A percentile compares a stretch with the other conserved stretches of the same genome.
Evolutionary conservation across 2,329 filamentous ascomycete genomes (phyloP).

Genomic region (Tolypocladium nubicola): DNA sequence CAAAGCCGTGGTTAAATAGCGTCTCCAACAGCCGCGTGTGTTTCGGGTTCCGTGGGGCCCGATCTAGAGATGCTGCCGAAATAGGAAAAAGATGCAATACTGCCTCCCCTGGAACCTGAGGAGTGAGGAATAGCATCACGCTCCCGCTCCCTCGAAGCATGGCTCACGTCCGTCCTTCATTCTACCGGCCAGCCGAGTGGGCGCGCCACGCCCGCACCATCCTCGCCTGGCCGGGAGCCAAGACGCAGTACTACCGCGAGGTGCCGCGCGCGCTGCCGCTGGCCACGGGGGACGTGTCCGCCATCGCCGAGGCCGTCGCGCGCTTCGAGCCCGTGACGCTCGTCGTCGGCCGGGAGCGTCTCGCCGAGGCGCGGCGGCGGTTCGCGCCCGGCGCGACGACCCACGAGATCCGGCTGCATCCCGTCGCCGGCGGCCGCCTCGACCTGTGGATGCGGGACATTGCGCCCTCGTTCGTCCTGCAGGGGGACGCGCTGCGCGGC

Average conservation of each 20-base stretch:
- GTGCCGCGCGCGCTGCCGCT: neutral
- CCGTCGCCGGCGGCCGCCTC: constrained; percentile 3
- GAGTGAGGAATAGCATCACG: too few species aligned
- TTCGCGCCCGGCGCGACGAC: constrained; percentile 2
- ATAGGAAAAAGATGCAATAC: neutral
- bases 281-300: constrained; percentile 12
- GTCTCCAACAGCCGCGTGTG: neutral
- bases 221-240: constrained; percentile 5
- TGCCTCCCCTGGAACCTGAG: neutral
- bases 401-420: constrained; percentile 2
- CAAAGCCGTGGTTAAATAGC: neutral
- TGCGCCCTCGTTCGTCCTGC: constrained; percentile 13
- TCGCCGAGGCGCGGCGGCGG: constrained; percentile 4
- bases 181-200: constrained; percentile 7
- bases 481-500: constrained; percentile 3
- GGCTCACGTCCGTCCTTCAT: neutral
- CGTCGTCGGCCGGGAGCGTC: constrained; percentile 5
- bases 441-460: constrained; percentile 19
- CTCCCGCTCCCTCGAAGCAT: too few species aligned
- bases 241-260: neutral
- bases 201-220: constrained; percentile 3
- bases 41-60: neutral
- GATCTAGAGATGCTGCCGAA: neutral
- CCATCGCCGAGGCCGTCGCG: constrained; percentile 13
- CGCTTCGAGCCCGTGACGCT: constrained; percentile 15